Evolutionary conservation across 495 filamentous ascomycete genomes (phyloP), one percentile per base, ranked within the genome.

Genomic region (Xylaria venustula): DNA sequence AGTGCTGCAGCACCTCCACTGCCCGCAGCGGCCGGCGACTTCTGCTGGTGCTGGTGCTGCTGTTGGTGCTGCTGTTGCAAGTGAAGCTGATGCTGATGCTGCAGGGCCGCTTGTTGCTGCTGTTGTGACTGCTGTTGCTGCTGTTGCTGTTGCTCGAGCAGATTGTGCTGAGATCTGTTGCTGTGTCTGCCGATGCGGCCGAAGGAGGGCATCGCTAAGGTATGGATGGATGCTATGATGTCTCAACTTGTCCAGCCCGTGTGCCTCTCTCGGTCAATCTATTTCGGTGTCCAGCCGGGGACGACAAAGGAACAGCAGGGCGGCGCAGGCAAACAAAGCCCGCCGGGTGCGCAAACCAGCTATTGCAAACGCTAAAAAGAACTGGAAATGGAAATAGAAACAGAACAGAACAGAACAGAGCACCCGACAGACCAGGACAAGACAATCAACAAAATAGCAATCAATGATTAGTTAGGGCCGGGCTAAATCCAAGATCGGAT

Each of bases 121-220:
- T 67, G 69, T 6, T 72, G 69, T 9, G 68, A 59, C 3, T 68
- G 62, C n/a, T 66, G 65, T 12, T 67, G 69, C 23, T 67, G 70
- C 15, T 67, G 70, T 25, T 69, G 72, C 26, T 73, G 74, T 45
- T 72, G 73, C 72, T 76, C 78, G 58, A 77, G 72, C 50, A 80
- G 68, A 55, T 77, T 79, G 66, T 79, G 77, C 67, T 80, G 77
- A 73, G 78, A 79, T 65, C 75, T 76, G 68, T 78, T 79, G 73
- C 73, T 77, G 55, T 74, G 70, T 59, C 63, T 77, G 67, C 74
- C 75, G 71, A 78, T 64, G 68, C 77, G 75, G 71, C 74, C 72
- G 68, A 77, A 80, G 56, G 75, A 71, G 61, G 66, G 69, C 69
- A 71, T 71, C 66, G 64, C 72, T 77, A 77, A 76, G n/a, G n/a